Evolutionary conservation across 2,329 filamentous ascomycete genomes (phyloP).

Genomic region (Xylaria sp.): DNA sequence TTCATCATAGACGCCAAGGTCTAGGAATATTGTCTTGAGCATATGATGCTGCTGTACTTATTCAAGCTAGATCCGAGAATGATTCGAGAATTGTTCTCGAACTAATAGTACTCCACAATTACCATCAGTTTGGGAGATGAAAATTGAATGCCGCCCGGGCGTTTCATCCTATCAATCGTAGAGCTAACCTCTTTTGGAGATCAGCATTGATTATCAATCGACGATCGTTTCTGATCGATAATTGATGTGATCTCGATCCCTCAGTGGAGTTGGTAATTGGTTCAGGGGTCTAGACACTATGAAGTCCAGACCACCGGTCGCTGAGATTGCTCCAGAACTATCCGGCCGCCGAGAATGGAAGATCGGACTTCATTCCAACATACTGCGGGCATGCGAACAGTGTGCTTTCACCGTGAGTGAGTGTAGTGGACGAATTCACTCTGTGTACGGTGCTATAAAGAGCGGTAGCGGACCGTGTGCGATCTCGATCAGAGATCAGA

Average conservation of each 20-base stretch:
- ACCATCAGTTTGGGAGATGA: slow-evolving; percentile 24
- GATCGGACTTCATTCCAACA: neutral
- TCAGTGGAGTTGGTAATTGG: slow-evolving; percentile 9
- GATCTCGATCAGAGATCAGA: slow-evolving; percentile 24
- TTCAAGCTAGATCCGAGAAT: neutral
- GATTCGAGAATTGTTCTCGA: slow-evolving; percentile 26
- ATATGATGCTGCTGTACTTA: neutral
- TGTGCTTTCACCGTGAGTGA: neutral
- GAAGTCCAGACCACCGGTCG: neutral
- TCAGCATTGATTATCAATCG: slow-evolving; percentile 25
- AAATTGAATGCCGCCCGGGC: slow-evolving; percentile 11
- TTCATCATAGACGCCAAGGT: too few relatives aligned
- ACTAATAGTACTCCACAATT: slow-evolving; percentile 27
- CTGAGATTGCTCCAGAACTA: neutral
- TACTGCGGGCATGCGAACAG: neutral
- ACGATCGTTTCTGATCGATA: slow-evolving; percentile 10
- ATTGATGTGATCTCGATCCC: slow-evolving; percentile 24
- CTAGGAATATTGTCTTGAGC: neutral
- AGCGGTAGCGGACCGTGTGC: neutral
- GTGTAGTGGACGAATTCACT: neutral
- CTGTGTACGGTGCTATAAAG: too few relatives aligned
- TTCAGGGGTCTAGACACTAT: slow-evolving; percentile 3
- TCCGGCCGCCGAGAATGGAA: neutral
- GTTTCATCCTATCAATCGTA: slow-evolving; percentile 28
- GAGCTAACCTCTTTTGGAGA: slow-evolving; percentile 10